phyloP scores from a whole-genome alignment of 495 filamentous ascomycete species.

The Podospora appendiculata region DNA sequence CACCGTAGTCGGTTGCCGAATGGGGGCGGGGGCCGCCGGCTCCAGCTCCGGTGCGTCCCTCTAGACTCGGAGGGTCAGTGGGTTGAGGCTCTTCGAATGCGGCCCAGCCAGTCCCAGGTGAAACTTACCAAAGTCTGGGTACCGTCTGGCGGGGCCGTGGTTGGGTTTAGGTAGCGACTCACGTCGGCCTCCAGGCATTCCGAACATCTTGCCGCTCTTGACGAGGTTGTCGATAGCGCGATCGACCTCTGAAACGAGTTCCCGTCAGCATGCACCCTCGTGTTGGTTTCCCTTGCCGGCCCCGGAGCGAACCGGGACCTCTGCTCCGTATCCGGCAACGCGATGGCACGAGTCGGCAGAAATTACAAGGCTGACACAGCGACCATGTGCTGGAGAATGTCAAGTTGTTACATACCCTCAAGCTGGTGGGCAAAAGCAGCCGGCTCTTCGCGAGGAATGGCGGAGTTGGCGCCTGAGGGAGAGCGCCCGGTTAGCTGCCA shows the following conservation, averaged over 20 bases:
- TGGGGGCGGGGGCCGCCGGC: slow-evolving; percentile 58
- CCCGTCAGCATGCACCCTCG: slow-evolving; percentile 11
- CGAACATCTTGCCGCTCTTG: slow-evolving; percentile 91
- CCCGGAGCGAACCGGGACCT: no score
- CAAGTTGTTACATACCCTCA: slow-evolving; percentile 62
- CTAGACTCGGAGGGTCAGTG: slow-evolving; percentile 24
- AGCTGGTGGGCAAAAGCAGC: slow-evolving; percentile 82
- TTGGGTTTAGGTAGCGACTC: slow-evolving; percentile 70
- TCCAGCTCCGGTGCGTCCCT: slow-evolving; percentile 32
- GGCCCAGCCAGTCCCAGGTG: slow-evolving; percentile 21
- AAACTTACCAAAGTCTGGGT: slow-evolving; percentile 47
- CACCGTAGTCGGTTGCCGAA: slow-evolving; percentile 74
- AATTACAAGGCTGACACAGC: no score
- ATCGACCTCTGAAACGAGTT: slow-evolving; percentile 67
- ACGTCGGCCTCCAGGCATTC: slow-evolving; percentile 58
- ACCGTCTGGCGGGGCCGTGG: slow-evolving; percentile 44
- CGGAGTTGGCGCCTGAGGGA: slow-evolving; percentile 62
- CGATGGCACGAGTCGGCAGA: no score
- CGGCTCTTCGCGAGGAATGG: slow-evolving; percentile 68
- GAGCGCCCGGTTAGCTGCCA: slow-evolving; percentile 23
- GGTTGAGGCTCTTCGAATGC: slow-evolving; percentile 9
- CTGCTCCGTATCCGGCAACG: no score
- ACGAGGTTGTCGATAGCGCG: slow-evolving; percentile 90
- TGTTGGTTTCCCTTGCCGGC: no score
- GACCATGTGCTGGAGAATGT: not conserved